These are phyloP conservation scores for Neurospora sp. DNA, from an alignment of 495 filamentous ascomycete species.

Conservation along the genomic window DNA sequence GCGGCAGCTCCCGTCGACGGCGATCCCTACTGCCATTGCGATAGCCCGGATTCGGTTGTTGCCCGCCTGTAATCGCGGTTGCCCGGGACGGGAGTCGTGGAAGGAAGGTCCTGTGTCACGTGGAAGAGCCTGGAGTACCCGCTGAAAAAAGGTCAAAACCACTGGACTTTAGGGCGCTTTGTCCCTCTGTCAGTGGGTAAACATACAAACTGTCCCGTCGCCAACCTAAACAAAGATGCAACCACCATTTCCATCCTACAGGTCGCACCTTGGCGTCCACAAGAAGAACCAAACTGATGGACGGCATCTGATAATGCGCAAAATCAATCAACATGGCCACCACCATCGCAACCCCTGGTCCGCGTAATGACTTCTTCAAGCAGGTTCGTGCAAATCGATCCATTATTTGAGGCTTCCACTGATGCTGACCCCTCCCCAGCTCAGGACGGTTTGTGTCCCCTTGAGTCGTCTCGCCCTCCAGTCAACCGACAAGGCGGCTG, in stretches of 20 bases:
- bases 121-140: not conserved
- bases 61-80: not conserved
- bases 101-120: not conserved
- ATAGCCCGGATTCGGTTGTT: not conserved
- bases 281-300: not conserved
- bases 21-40: not conserved
- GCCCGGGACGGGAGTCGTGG: not conserved
- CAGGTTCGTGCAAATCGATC: slow-evolving; percentile 8
- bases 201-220: not conserved
- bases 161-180: not conserved
- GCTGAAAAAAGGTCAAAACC: not conserved
- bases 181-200: not conserved
- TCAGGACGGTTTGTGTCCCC: slow-evolving; percentile 57
- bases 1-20: not conserved
- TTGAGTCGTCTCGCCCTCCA: slow-evolving; percentile 60
- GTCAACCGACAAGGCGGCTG: slow-evolving; percentile 44
- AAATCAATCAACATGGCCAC: slow-evolving; percentile 13
- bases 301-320: not conserved
- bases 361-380: slow-evolving; percentile 21
- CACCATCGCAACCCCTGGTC: not conserved
- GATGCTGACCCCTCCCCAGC: slow-evolving; percentile 3
- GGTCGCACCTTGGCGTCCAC: not conserved
- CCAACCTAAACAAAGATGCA: not conserved
- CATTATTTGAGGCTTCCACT: not conserved
- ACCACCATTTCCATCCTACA: too few relatives aligned